Base-by-base conservation (phyloP, 139 green algal genomes). In the Chlorella ohadii region DNA sequence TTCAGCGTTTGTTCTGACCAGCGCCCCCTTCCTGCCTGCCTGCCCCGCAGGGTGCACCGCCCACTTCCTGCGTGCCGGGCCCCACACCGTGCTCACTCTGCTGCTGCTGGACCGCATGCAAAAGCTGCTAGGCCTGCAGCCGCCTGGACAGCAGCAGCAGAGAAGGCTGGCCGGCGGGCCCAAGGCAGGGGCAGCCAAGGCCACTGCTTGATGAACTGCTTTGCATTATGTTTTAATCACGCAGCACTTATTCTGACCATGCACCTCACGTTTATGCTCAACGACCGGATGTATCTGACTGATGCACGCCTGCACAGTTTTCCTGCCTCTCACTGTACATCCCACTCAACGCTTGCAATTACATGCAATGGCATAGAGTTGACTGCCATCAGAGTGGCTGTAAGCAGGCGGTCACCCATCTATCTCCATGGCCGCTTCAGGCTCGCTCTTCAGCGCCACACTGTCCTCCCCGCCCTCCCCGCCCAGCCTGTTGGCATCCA, bases 71-170 rank as follows among this genome's bases (percentile, higher is more conserved):
- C 78, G 78, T 7, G 78, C 68, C 2, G 78, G 78, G 7, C 78
- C 78, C 16, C 78, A 84, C 78, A 84, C 78, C 3, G 64, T 84
- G 41, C 31, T 76, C 20, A 84, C 78, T 7, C 44, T 84, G 27
- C n/a, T 84, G 64, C 41, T 84, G 44, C 41, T 84, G 41, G 41
- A 76, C 31, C 65, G 27, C 22, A 41, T 84, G 28, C 78, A 84
- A 47, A n/a, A 44, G 9, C 36, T 67, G 61, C 64, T 84, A 44
- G 68, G 61, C 7, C 34, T 81, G 59, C 16, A 22, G 41, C 38
- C 36, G 39, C n/a, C 15, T 1, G 19, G 68, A 55, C 47, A 59
- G 61, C 70, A 39, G 68, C 68, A 36, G 27, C 70, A 38, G 27
- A 16, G 9, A 22, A 12, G 22, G 75, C 33, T 6, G 11, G 13